Evolutionary conservation across 352 stramenopile genomes (phyloP), one percentile per base, ranked within the genome.

Genomic region (Pythium coloratum): DNA sequence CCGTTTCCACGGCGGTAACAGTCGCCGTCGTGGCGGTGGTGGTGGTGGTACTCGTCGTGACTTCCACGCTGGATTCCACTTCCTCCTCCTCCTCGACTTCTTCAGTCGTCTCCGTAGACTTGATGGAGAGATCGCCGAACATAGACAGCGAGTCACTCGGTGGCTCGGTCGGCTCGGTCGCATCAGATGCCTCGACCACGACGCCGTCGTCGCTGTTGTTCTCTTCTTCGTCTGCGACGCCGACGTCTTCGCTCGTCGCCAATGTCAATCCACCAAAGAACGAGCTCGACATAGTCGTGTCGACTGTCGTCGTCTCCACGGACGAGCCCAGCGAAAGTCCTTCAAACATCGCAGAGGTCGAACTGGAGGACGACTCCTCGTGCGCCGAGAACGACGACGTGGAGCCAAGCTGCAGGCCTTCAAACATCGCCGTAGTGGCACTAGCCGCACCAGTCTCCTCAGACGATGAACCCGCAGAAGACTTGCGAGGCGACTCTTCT

Each of bases 231-330:
- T 53, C 46, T 20, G 40, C 40, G 16, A 12, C 51, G 14, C 6
- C 38, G 7, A 47, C 20, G 16, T 46, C 40, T 55, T 61, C 33
- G 32, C 30, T 59, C 33, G 34, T 49, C 16, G 40, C 32, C 40
- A 72, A 14, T 0, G 30, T 51, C 42, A 72, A 46, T 24, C 66
- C 62, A 20, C 55, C 60, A 40, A 72, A 69, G 6, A 69, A 46
- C 12, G 60, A 67, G 24, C 33, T 55, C 33, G 62, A 56, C 3
- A 12, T 34, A 28, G 36, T 46, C 20, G 7, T 49, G 1, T 61
- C 61, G 18, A 44, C 24, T 0, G 42, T 8, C 8, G 49, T 38
- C 1, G 57, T 20, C 13, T 13, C 60, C 49, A 60, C 42, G 16
- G 40, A 24, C 33, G 62, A 70, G 18, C 40, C 56, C 26, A 70